Evolutionary conservation across 257 asterid genomes (phyloP).

Genomic region (Apocynum venetum): DNA sequence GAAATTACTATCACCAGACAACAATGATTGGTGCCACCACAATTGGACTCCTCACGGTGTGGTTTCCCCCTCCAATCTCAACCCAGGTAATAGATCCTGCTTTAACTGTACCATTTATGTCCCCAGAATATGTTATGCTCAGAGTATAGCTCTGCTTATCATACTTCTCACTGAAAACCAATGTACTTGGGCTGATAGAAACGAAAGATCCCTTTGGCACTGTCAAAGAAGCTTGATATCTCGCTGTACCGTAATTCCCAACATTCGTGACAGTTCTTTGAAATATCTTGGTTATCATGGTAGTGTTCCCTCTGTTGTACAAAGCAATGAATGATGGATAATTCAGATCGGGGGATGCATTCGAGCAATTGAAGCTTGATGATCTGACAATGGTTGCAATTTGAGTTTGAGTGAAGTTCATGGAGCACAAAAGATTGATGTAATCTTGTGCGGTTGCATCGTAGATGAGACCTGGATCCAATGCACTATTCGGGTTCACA

Average conservation of each 20-base stretch:
- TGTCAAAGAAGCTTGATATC: conserved; percentile 26
- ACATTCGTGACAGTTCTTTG: conserved; percentile 44
- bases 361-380: conserved; percentile 32
- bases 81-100: conserved; percentile 46
- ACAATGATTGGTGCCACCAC: conserved; percentile 15
- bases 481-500: conserved; percentile 41
- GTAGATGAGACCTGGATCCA: conserved; percentile 45
- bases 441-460: conserved; percentile 34
- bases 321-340: conserved; percentile 46
- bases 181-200: conserved; percentile 26
- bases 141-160: conserved; percentile 36
- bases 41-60: conserved; percentile 47
- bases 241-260: conserved; percentile 28
- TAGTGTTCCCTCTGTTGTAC: conserved; percentile 23
- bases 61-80: conserved; percentile 35
- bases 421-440: conserved; percentile 34
- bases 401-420: conserved; percentile 40
- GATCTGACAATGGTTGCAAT: conserved; percentile 33
- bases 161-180: conserved; percentile 32
- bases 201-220: conserved; percentile 30
- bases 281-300: conserved; percentile 19
- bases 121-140: conserved; percentile 23
- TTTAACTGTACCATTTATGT: conserved; percentile 22
- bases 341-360: conserved; percentile 37
- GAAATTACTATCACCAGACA: neutral